Conservation (phyloP, 768 basidiomycete genomes). For the Nidularia sp. region DNA sequence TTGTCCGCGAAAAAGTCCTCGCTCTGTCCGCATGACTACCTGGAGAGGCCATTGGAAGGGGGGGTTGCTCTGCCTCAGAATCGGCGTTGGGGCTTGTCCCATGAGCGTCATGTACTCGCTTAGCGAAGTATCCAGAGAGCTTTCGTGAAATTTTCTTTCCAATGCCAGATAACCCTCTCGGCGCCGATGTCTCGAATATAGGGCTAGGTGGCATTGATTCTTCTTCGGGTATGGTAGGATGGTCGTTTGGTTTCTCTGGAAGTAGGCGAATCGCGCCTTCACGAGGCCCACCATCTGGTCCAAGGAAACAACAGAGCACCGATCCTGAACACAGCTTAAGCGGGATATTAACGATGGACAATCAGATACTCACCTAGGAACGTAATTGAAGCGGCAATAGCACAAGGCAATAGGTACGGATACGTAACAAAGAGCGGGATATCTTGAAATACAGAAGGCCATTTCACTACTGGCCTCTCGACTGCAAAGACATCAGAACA, state of each 20-base stretch:
- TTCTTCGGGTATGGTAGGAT: conserved; percentile 66
- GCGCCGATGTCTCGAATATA: conserved; percentile 36
- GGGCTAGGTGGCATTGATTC: conserved; percentile 43
- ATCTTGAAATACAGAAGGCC: conserved; percentile 70
- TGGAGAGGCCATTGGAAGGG: conserved; percentile 43
- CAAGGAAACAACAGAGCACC: conserved; percentile 83
- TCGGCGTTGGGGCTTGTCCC: conserved; percentile 13
- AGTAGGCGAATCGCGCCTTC: conserved; percentile 81
- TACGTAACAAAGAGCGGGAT: conserved; percentile 68
- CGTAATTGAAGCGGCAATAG: conserved; percentile 73
- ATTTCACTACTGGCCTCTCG: conserved; percentile 82
- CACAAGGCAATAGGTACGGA: conserved; percentile 89
- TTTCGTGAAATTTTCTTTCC: conserved; percentile 36
- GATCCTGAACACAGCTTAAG: conserved; percentile 53
- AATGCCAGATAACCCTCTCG: conserved; percentile 34
- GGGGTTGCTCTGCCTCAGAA: conserved; percentile 29
- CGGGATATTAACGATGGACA: not conserved
- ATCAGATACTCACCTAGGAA: conserved; percentile 47
- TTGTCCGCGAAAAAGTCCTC: conserved; percentile 51
- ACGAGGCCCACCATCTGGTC: conserved; percentile 85
- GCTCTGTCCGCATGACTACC: conserved; percentile 34
- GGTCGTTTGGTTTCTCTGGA: conserved; percentile 61
- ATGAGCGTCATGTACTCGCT: conserved; percentile 40
- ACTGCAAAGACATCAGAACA: conserved; percentile 37
- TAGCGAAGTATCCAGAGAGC: conserved; percentile 41